These are phyloP conservation scores for Austroboletus niveus DNA, from an alignment of 1,284 basidiomycete species.

Conservation along the genomic window DNA sequence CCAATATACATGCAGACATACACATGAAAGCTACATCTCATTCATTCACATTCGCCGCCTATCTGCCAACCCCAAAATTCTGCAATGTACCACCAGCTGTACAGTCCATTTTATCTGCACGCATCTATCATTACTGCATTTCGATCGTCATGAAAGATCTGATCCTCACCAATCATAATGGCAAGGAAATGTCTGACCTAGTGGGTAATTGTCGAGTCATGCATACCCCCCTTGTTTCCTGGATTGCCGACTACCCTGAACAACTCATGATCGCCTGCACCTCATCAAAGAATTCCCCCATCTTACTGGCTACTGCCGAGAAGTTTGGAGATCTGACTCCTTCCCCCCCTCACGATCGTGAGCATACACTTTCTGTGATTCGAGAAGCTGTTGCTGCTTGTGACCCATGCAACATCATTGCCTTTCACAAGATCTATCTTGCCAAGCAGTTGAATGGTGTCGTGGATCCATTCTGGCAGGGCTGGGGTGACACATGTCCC, in stretches of 20 bases:
- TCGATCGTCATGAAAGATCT: constrained; percentile 6
- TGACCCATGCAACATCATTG: neutral
- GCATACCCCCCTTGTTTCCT: neutral
- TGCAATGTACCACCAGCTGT: neutral
- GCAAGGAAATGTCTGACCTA: neutral
- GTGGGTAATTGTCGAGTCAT: neutral
- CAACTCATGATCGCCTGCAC: neutral
- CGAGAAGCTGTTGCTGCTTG: neutral
- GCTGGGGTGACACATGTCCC: neutral
- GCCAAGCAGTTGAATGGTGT: neutral
- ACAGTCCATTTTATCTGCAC: constrained; percentile 5
- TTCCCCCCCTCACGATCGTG: neutral
- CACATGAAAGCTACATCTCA: constrained; percentile 14
- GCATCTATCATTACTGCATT: neutral
- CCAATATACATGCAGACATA: constrained; percentile 11
- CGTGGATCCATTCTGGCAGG: neutral
- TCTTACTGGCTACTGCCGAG: neutral
- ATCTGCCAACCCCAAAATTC: constrained; percentile 15
- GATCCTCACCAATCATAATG: neutral
- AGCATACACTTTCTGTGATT: neutral
- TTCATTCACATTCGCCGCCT: neutral
- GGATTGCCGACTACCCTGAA: neutral
- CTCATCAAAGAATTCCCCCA: neutral
- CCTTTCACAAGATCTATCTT: neutral
- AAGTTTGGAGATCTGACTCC: neutral